These are phyloP conservation scores for Boletus pseudopeckii DNA, from an alignment of 768 basidiomycete genomes.

Conservation along the genomic window DNA sequence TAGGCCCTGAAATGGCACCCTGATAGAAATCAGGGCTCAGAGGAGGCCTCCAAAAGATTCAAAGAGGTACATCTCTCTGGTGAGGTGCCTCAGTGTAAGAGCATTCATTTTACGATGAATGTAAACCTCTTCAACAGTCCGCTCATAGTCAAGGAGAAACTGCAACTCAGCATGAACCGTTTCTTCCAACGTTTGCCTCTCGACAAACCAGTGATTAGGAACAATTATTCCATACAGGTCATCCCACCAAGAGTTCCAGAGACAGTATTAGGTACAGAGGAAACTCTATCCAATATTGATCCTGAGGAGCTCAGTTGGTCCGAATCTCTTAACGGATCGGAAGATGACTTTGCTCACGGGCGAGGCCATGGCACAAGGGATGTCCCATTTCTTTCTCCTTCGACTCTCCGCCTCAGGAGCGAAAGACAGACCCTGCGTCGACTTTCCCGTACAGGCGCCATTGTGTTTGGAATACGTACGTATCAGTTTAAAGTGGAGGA, in stretches of 20 bases:
- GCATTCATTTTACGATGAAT: not conserved
- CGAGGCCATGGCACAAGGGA: constrained; percentile 17
- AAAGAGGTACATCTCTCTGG: constrained; percentile 61
- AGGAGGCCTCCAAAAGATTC: no score
- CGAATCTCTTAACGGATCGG: constrained; percentile 50
- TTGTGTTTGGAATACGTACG: constrained; percentile 71
- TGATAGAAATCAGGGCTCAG: no score
- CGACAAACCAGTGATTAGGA: constrained; percentile 68
- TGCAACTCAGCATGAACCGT: constrained; percentile 62
- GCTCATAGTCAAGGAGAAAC: constrained; percentile 56
- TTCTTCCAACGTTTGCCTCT: constrained; percentile 68
- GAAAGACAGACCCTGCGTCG: constrained; percentile 73
- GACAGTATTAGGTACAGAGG: constrained; percentile 3
- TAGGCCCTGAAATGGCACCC: no score
- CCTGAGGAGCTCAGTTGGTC: constrained; percentile 69
- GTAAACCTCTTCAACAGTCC: not conserved
- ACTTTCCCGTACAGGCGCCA: constrained; percentile 58
- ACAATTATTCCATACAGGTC: constrained; percentile 59
- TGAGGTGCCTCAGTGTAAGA: constrained; percentile 69
- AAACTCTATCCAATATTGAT: constrained; percentile 38
- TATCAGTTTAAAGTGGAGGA: constrained; percentile 57
- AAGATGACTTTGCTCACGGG: constrained; percentile 40
- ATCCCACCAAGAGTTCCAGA: constrained; percentile 22
- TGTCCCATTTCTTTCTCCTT: constrained; percentile 29
- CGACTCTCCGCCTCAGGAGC: constrained; percentile 52